Evolutionary conservation across 2,329 filamentous ascomycete species (phyloP), one percentile per base, ranked within the genome.

Genomic region (Neofusicoccum sp.): DNA sequence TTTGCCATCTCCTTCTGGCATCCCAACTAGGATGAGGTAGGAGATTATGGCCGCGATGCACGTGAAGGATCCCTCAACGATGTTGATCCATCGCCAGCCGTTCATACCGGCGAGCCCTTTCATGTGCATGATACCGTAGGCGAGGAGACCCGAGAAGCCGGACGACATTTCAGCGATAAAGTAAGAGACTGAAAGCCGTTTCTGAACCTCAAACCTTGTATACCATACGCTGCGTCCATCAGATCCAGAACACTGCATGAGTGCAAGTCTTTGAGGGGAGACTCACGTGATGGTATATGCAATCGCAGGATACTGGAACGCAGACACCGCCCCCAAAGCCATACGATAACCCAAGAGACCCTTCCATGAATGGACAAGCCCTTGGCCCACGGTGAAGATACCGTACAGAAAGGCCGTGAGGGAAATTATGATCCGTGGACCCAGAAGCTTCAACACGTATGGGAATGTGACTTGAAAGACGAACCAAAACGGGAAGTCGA

Each of bases 181-280:
- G 58, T 75, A 76, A 63, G 76, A 75, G 9, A 75, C 69, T 5
- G 74, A 73, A 71, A 75, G 72, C 4, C 74, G 71, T 11, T 71
- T 70, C 56, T 75, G 73, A 3, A 74, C 61, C 67, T 76, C 74
- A 49, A 71, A 73, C 9, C 74, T 70, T 2, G 69, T 69, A 52
- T 76, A 76, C 74, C 74, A 76, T 6, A 74, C 48, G n/a, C 50
- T 63, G 49, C 7, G 28, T 29, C 7, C 11, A 29, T 47, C 3
- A 47, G 12, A 9, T 2, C n/a, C 12, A 34, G 14, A n/a, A 1
- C 8, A 22, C 3, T 31, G 22, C 22, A 61, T 14, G 11, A 61
- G 28, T 6, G 44, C 41, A 8, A 62, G n/a, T 33, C 16, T 45
- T 8, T 39, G 28, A 29, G 61, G 61, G 31, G 8, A 39, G 29